Base-by-base conservation (phyloP, 1,284 basidiomycete species). In the Cutaneotrichosporon dermatis region DNA sequence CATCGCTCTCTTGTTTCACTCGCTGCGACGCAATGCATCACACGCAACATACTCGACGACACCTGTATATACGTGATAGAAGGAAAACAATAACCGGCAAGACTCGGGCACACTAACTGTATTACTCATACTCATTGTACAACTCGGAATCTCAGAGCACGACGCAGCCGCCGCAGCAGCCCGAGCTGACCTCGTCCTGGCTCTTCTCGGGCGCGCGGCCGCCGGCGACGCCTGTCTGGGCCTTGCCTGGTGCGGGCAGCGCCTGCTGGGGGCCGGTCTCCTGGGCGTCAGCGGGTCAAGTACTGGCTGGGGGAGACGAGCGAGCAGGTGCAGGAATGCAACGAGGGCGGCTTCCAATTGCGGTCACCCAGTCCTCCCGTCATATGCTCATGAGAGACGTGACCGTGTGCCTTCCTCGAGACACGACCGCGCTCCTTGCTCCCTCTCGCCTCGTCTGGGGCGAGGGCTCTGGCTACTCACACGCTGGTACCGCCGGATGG, bases 401-500 rank as follows among this genome's bases (percentile, higher is more conserved):
- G 25, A 25, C 25, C 25, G 25, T 25, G 25, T 25, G 25, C 25
- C 25, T 25, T 25, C 25, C 25, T 25, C 25, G 25, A 25, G 25
- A 25, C 25, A 25, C 25, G 25, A 25, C 25, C 25, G 25, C 25
- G 25, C 25, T 25, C 25, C 25, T 25, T 25, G 25, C 25, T 25
- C 25, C 25, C 25, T 25, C 25, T 25, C 25, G 25, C 25, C 25
- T 25, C 25, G 25, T 25, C 25, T 25, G 25, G 25, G 25, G 25
- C 25, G 25, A 25, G 11, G 13, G 4, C 16, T 9, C 25, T 15
- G 9, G 9, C 45, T 15, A 64, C 79, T 54, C 51, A 85, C 91
- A 83, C 90, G 94, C 84, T 98, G 98, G 80, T 93, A 97, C 76
- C 89, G 88, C 69, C 96, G 84, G 71, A 99, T 99, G 79, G 97